Conservation (phyloP, 768 basidiomycete genomes). For the Gloeophyllum trabeum region DNA sequence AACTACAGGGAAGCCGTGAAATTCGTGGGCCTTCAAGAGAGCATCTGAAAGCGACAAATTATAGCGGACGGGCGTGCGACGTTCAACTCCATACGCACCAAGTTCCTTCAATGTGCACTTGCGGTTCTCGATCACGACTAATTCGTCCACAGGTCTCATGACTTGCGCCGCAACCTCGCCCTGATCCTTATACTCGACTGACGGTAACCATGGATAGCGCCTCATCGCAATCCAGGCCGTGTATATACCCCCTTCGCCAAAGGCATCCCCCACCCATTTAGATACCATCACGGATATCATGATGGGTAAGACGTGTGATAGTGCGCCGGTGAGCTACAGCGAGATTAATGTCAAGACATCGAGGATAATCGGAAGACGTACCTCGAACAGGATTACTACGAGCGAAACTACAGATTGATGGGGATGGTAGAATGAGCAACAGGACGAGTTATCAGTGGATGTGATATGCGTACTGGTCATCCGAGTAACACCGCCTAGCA, state of each 20-base stretch:
- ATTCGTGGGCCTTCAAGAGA: conserved; percentile 32
- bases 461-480: conserved; percentile 50
- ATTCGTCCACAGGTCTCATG: conserved; percentile 41
- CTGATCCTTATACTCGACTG: conserved; percentile 50
- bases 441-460: background rate
- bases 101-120: conserved; percentile 35
- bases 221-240: conserved; percentile 63
- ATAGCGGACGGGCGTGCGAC: background rate
- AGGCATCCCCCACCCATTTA: conserved; percentile 69
- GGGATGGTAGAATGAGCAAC: background rate
- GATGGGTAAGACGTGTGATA: conserved; percentile 74
- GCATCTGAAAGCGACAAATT: conserved; percentile 16
- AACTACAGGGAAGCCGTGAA: conserved; percentile 59
- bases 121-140: conserved; percentile 28
- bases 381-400: conserved; percentile 71
- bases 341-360: background rate
- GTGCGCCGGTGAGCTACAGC: conserved; percentile 57
- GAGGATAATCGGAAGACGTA: conserved; percentile 11
- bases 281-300: conserved; percentile 73
- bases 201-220: conserved; percentile 61
- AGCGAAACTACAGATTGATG: conserved; percentile 40
- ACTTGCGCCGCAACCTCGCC: conserved; percentile 50
- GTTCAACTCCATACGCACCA: conserved; percentile 17
- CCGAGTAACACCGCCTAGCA: conserved; percentile 66
- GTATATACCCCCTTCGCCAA: conserved; percentile 61